These are phyloP conservation scores for Pythium rishiriense DNA, from an alignment of 352 stramenopile species.

Conservation along the genomic window DNA sequence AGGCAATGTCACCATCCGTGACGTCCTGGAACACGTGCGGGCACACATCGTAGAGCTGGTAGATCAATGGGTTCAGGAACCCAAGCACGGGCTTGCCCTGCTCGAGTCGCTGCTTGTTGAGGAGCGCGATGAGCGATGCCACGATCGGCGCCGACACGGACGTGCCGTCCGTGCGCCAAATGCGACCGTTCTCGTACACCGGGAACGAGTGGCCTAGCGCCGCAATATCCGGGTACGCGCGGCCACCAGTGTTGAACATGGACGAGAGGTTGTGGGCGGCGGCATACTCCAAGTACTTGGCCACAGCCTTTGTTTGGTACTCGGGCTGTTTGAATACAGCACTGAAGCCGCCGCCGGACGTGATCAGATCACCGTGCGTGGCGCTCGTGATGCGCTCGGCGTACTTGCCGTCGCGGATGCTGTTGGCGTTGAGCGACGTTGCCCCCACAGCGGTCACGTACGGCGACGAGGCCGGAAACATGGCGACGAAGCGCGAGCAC, in stretches of 20 bases:
- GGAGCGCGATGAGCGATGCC: slow-evolving; percentile 56
- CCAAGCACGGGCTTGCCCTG: slow-evolving; percentile 43
- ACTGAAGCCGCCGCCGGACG: slow-evolving; percentile 75
- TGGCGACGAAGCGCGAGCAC: slow-evolving; percentile 57
- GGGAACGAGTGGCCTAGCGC: slow-evolving; percentile 65
- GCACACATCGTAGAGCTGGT: slow-evolving; percentile 55
- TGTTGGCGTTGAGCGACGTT: slow-evolving; percentile 38
- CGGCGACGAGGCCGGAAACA: slow-evolving; percentile 76
- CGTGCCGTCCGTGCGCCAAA: slow-evolving; percentile 65
- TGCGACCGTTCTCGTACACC: slow-evolving; percentile 52
- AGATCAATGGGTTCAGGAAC: slow-evolving; percentile 75
- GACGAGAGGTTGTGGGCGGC: slow-evolving; percentile 25
- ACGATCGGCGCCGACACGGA: slow-evolving; percentile 72
- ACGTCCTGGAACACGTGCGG: slow-evolving; percentile 76
- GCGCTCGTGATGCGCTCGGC: slow-evolving; percentile 55
- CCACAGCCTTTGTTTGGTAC: slow-evolving; percentile 50
- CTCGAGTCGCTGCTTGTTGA: slow-evolving; percentile 53
- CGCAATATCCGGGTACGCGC: slow-evolving; percentile 67
- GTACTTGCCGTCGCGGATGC: slow-evolving; percentile 35
- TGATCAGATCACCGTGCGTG: slow-evolving; percentile 55
- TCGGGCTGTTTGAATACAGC: slow-evolving; percentile 43
- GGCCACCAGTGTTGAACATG: slow-evolving; percentile 44
- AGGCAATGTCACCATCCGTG: slow-evolving; percentile 59
- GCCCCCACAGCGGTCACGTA: slow-evolving; percentile 70
- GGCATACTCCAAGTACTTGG: slow-evolving; percentile 36